Base-by-base conservation (phyloP, 805 yeast species). In the Saturnispora halmiae region DNA sequence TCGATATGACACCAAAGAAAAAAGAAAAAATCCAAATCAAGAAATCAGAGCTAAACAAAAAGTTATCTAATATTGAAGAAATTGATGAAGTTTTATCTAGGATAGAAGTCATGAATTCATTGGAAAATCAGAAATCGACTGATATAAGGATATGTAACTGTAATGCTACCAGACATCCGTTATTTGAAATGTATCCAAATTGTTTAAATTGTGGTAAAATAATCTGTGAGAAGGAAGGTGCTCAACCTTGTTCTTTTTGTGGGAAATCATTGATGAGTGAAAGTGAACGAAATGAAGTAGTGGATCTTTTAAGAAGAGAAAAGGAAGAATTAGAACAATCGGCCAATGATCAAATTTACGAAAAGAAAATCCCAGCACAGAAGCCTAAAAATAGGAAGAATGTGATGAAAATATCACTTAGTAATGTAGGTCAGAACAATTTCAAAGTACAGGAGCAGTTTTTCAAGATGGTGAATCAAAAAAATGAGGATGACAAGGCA, bases 141-240 rank as follows among this genome's bases (percentile, higher is more conserved):
- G 50, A 46, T 16, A 47, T 42, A 40, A 48, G 51, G 40, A 54
- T 45, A 4, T 88, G 97, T 56, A 74, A 80, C 46, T 88, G 97
- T 54, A 83, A 80, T 77, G 96, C 90, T 1, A 73, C 82, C 0
- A 66, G 82, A 45, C 98, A 92, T 55, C 95, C 96, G 3, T 62
- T 92, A 24, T 82, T 86, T 47, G 94, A 84, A 42, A 72, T 82
- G 47, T 92, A 94, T 2, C 97, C 98, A 1, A 92, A 92, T 56
- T 92, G 99, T 53, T 61, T 92, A 31, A 78, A 82, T 45, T 92
- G 99, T 58, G 99, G 99, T 9, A 84, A 87, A 58, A 84, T 92
- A 31, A 84, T 92, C 2, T 92, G 99, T 64, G 70, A 72, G 4
- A 79, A 79, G 50, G 97, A 92, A 55, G 97, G 97, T 0, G 64